Evolutionary conservation across 495 filamentous ascomycete species (phyloP).

Genomic region (Penicillium lagena): DNA sequence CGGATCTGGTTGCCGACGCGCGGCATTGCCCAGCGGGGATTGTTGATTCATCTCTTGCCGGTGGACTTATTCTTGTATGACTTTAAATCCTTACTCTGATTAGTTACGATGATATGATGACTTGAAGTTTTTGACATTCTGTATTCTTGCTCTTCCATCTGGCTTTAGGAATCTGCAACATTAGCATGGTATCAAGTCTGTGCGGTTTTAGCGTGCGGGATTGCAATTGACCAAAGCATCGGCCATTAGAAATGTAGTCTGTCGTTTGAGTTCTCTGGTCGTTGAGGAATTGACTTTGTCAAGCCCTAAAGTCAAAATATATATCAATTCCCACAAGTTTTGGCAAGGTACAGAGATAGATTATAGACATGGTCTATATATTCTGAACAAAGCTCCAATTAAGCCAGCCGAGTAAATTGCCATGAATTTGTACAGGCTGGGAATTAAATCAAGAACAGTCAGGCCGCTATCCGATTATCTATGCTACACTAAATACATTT

Average conservation of each 20-base stretch:
- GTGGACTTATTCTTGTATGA: background rate
- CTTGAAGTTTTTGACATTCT: background rate
- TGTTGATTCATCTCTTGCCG: conserved; percentile 1
- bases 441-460: conserved; percentile 1
- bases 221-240: too few species aligned
- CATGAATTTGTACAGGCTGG: background rate
- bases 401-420: too few species aligned
- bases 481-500: conserved; percentile 27
- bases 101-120: conserved; percentile 15
- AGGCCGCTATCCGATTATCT: conserved; percentile 23
- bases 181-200: too few species aligned
- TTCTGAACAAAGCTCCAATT: background rate
- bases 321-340: too few species aligned
- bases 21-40: conserved; percentile 16
- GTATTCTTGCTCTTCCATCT: too few species aligned
- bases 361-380: background rate
- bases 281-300: too few species aligned
- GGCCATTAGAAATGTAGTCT: too few species aligned
- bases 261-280: too few species aligned
- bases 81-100: background rate
- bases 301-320: too few species aligned
- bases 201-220: too few species aligned
- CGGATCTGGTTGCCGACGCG: conserved; percentile 10
- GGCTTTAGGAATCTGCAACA: too few species aligned
- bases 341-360: too few species aligned